These are phyloP conservation scores for Scheffersomyces insectosa DNA, from an alignment of 1,139 yeast genomes.

Conservation along the genomic window DNA sequence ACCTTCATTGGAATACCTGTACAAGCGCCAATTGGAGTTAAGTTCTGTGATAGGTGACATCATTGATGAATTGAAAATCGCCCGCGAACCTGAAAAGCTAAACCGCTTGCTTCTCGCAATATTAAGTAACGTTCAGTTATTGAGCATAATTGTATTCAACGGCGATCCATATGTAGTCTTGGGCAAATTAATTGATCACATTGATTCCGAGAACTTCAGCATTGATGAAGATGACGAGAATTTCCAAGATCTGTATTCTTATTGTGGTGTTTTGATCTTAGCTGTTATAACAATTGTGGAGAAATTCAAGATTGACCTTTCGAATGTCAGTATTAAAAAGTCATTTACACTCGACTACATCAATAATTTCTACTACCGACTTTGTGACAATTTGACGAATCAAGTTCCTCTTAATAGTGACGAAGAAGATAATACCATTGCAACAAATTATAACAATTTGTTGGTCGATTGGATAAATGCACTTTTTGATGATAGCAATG, in stretches of 20 bases:
- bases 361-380: constrained; percentile 33
- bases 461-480: constrained; percentile 80
- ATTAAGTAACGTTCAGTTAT: constrained; percentile 37
- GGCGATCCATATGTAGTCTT: constrained; percentile 23
- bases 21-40: constrained; percentile 38
- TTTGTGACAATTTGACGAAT: constrained; percentile 33
- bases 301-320: constrained; percentile 43
- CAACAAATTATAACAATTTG: constrained; percentile 44
- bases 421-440: constrained; percentile 34
- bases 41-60: constrained; percentile 31
- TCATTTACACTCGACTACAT: constrained; percentile 39
- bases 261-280: constrained; percentile 60
- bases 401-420: constrained; percentile 11
- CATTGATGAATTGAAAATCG: constrained; percentile 40
- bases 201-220: constrained; percentile 36
- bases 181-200: constrained; percentile 29
- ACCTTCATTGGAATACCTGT: constrained; percentile 39
- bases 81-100: constrained; percentile 43
- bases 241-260: constrained; percentile 68
- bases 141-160: constrained; percentile 44
- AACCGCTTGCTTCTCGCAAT: constrained; percentile 51
- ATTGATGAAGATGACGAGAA: constrained; percentile 53
- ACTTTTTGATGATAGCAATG: constrained; percentile 67
- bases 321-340: constrained; percentile 22
- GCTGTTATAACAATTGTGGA: constrained; percentile 48